Evolutionary conservation across 2,329 filamentous ascomycete genomes (phyloP).

Genomic region (Cladophialophora exuberans): DNA sequence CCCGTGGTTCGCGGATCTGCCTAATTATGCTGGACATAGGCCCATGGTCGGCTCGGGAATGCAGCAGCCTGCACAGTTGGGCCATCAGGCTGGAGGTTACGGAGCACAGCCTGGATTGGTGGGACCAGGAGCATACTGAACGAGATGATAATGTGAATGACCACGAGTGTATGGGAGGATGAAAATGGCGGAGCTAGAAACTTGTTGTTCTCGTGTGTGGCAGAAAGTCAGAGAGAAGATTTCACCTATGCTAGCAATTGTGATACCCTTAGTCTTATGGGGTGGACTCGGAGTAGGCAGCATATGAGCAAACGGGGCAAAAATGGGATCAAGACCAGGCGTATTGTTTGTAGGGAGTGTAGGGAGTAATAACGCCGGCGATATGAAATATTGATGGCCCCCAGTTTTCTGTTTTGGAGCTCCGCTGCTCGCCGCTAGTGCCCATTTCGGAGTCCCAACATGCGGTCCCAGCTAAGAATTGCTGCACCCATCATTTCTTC

Average conservation of each 20-base stretch:
- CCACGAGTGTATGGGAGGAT: not conserved
- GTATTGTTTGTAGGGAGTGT: not conserved
- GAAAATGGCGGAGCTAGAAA: too few species aligned
- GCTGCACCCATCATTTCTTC: conserved; percentile 10
- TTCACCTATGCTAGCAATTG: conserved; percentile 6
- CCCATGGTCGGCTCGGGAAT: conserved; percentile 24
- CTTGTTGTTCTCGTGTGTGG: too few species aligned
- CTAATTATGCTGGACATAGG: conserved; percentile 27
- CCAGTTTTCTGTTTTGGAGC: conserved; percentile 4
- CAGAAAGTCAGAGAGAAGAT: too few species aligned
- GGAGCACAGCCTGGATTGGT: conserved; percentile 32
- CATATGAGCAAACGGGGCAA: too few species aligned
- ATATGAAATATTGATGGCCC: not conserved
- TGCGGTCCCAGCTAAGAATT: conserved; percentile 12
- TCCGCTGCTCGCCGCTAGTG: conserved; percentile 12
- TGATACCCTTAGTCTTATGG: conserved; percentile 15
- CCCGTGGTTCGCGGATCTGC: conserved; percentile 80
- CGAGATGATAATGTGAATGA: not conserved
- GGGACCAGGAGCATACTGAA: conserved; percentile 21
- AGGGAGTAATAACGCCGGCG: not conserved
- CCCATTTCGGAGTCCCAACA: conserved; percentile 28
- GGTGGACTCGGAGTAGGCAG: too few species aligned
- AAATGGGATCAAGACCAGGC: too few species aligned
- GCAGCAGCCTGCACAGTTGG: conserved; percentile 25
- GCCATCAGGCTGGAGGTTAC: conserved; percentile 27